These are phyloP conservation scores for Saccharomycopsis fermentans DNA, from an alignment of 805 yeast species.

Conservation along the genomic window DNA sequence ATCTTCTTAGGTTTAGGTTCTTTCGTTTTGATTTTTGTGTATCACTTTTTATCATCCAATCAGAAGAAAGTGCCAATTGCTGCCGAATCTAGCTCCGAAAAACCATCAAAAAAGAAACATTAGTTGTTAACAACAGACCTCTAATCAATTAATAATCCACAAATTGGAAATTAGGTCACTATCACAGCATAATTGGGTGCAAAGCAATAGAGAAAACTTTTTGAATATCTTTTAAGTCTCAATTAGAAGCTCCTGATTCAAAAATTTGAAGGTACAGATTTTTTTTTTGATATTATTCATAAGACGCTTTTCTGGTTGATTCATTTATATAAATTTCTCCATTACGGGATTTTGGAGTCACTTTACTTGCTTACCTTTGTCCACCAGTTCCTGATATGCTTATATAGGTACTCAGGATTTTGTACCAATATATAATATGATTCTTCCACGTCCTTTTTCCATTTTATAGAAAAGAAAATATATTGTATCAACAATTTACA, in stretches of 20 bases:
- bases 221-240: background rate
- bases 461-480: too few relatives aligned
- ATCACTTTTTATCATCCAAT: slow-evolving; percentile 56
- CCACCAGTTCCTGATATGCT: background rate
- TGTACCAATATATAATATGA: too few relatives aligned
- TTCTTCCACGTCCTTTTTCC: too few relatives aligned
- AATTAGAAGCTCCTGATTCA: too few relatives aligned
- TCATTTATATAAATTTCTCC: background rate
- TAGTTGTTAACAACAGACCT: background rate
- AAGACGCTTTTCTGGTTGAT: background rate
- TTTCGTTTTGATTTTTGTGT: slow-evolving; percentile 59
- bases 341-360: background rate
- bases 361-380: background rate
- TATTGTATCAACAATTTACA: too few relatives aligned
- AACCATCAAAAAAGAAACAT: background rate
- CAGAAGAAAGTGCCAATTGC: slow-evolving; percentile 3
- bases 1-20: slow-evolving; percentile 64
- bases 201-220: background rate
- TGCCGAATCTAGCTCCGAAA: background rate
- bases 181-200: background rate
- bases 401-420: too few relatives aligned
- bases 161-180: background rate
- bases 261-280: background rate
- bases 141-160: background rate
- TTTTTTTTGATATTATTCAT: background rate